phyloP scores from a whole-genome alignment of 2,329 filamentous ascomycete genomes.

The Acrodontium crateriforme region DNA sequence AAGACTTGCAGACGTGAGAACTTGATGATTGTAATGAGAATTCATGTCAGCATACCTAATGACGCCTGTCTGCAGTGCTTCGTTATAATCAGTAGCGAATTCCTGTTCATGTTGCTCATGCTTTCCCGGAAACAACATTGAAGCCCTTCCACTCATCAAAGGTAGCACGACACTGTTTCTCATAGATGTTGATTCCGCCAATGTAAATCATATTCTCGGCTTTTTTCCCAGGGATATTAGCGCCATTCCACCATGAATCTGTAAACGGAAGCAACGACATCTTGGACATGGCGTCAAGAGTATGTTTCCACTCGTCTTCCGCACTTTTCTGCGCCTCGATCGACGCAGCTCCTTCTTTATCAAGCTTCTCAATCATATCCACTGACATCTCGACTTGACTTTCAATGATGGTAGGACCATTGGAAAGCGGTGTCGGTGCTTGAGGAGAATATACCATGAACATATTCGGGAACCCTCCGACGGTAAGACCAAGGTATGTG shows the following conservation, averaged over 20 bases:
- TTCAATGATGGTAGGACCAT: constrained; percentile 30
- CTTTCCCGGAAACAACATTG: constrained; percentile 9
- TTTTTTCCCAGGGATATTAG: constrained; percentile 31
- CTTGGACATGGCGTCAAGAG: constrained; percentile 11
- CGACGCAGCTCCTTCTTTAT: constrained; percentile 24
- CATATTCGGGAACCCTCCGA: constrained; percentile 22
- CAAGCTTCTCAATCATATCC: constrained; percentile 25
- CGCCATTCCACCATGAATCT: constrained; percentile 23
- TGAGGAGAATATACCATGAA: constrained; percentile 33
- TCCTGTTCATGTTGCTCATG: no score
- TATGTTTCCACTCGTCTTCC: constrained; percentile 25
- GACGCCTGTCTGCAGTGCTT: no score
- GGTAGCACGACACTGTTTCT: constrained; percentile 25
- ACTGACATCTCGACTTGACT: constrained; percentile 30
- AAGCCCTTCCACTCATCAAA: constrained; percentile 24
- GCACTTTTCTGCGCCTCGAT: constrained; percentile 27
- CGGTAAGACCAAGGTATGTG: constrained; percentile 26
- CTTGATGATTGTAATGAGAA: no score
- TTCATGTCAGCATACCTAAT: no score
- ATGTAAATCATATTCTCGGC: constrained; percentile 28
- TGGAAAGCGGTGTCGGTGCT: constrained; percentile 31
- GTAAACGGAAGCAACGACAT: constrained; percentile 15
- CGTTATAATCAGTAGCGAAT: no score
- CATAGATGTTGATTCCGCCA: constrained; percentile 24
- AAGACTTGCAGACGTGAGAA: no score